Evolutionary conservation across 257 asterid genomes (phyloP), one percentile per base, ranked within the genome.

Genomic region (Gentiana straminea): DNA sequence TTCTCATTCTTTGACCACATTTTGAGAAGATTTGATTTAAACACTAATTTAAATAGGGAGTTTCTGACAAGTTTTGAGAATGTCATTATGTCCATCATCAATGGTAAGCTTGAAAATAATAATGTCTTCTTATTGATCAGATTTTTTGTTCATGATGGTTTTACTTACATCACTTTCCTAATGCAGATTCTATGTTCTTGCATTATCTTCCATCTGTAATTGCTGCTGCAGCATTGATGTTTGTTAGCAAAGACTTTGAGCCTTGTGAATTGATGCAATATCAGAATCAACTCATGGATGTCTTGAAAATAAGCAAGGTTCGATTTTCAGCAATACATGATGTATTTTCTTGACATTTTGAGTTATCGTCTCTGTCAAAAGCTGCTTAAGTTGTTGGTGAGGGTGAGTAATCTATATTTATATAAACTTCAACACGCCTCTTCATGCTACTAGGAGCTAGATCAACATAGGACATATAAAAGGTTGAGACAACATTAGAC

Each of bases 1-100:
- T 57, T 87, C 39, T 75, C 95, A 1, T 91, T 79, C 71, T 51
- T 87, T 68, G 98, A 91, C 77, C 95, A 91, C 78, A 69, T 78
- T 66, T 75, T 70, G 7, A 84, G 97, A 76, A 83, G 98, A 74
- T 76, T 83, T 57, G 86, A 66, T 55, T 73, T 79, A 64, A 60
- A 67, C 60, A 63, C 51, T 62, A 75, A 78, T 57, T 77, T 70
- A 57, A 83, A 79, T 65, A 77, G 75, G 75, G 94, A 83, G 15
- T 78, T 91, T 69, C 71, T 80, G 48, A 68, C 67, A 70, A 71
- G 77, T 49, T 91, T 95, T 66, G 90, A 75, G 64, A 65, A 63
- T 61, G 57, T 87, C 11, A 67, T 83, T 64, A 86, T 91, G 73
- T 75, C 75, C 35, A 51, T 81, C 12, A 68, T 88, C 58, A 48